Evolutionary conservation across 2,329 filamentous ascomycete genomes (phyloP), one percentile per base, ranked within the genome.

Genomic region (Sporothrix brunneoviolacea): DNA sequence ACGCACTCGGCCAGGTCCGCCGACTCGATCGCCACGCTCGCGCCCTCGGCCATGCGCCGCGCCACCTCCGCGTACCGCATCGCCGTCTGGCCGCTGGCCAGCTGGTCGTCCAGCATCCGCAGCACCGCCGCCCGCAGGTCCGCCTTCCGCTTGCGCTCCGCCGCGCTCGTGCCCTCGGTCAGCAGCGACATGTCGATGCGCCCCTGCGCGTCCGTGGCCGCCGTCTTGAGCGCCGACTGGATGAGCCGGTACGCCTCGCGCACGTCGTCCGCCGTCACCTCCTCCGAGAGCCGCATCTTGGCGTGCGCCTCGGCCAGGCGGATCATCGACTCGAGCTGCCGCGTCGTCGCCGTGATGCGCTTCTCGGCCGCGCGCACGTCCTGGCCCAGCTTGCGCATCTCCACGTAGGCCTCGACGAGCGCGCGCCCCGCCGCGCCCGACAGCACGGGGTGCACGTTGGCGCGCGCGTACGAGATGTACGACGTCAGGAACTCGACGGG

Each of bases 271-370:
- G 78, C 80, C 0, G 87, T 90, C 37, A 98, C 93, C 13, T 75
- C 79, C 3, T 74, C 66, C 0, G 86, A 81, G 5, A 98, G 79
- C 4, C 93, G 86, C 94, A 98, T 98, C 69, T 96, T 96, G 44
- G 93, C 94, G 68, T 98, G 94, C 0, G 91, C 93, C 72, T 98
- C 93, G 1, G 91, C 74, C 3, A 98, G 84, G 55, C 93, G 91
- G 64, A 98, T 97, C 94, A 98, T 98, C 40, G 86, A 93, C 70
- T 98, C 94, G 6, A 98, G 77, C 69, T 98, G 93, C 64, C 93
- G 82, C 0, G 94, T 98, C 3, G 93, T 98, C 36, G 93, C 93
- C 0, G 93, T 98, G 70, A 98, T 98, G 58, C 93, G 88, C 68
- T 94, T 91, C 68, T 98, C 94, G 3, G 88, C 81, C 3, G 90